Percentiles rank a stretch among this genome's conserved stretches.
Evolutionary conservation across 2,329 filamentous ascomycete species (phyloP).

Genomic region (Botrytis fragariae): DNA sequence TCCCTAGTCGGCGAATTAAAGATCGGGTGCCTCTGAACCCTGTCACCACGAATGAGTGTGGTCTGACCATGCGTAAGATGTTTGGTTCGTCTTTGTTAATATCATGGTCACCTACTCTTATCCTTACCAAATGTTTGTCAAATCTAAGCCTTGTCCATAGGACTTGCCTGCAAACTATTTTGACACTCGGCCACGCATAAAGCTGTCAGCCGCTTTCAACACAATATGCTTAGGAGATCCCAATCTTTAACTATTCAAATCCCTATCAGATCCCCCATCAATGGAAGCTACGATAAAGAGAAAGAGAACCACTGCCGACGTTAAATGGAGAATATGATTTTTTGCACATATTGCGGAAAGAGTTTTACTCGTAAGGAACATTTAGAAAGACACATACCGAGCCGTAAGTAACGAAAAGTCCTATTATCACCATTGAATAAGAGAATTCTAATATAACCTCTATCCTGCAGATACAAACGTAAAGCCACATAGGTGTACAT

Average conservation of each 20-base stretch:
- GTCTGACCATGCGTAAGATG: slow-evolving; percentile 19
- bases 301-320: background rate
- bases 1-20: slow-evolving; percentile 18
- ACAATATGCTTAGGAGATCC: background rate
- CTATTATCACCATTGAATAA: background rate
- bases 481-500: slow-evolving; percentile 51
- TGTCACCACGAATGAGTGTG: background rate
- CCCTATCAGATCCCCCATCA: slow-evolving; percentile 12
- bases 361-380: slow-evolving; percentile 56
- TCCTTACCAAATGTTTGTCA: slow-evolving; percentile 2
- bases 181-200: background rate
- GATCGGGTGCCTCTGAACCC: slow-evolving; percentile 10
- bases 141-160: slow-evolving; percentile 13
- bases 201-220: background rate
- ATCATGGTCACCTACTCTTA: slow-evolving; percentile 14
- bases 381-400: slow-evolving; percentile 54
- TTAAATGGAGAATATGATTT: slow-evolving; percentile 42
- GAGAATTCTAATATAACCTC: background rate
- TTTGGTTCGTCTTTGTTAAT: slow-evolving; percentile 3
- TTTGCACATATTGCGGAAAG: slow-evolving; percentile 54
- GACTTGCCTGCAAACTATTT: background rate
- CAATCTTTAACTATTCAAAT: slow-evolving; percentile 2
- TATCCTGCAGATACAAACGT: slow-evolving; percentile 50
- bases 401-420: slow-evolving; percentile 43
- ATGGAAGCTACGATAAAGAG: slow-evolving; percentile 14